Base-by-base conservation (phyloP, 2,329 filamentous ascomycete species). In the Epichloe coenophiala region DNA sequence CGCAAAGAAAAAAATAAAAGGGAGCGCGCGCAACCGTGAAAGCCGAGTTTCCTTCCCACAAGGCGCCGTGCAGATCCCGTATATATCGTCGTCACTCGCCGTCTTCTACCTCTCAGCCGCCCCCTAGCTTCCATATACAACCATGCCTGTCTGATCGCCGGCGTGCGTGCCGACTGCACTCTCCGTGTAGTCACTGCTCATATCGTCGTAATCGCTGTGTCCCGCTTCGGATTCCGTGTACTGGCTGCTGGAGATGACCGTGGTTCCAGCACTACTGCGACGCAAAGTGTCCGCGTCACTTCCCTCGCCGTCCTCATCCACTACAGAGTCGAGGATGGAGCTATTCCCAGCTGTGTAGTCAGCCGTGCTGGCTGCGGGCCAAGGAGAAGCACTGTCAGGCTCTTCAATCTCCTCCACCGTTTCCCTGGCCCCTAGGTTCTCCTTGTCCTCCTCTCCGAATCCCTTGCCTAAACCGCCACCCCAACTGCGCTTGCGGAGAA, bases 401-500 rank as follows among this genome's bases (percentile, higher is more conserved):
- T 69, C 64, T 15, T 67, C 65, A 3, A 64, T 63, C 56, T 83
- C 80, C 53, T 86, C 82, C 41, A 81, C 76, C 45, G 75, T 77
- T 61, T 86, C 82, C n/a, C 73, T 72, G 39, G 84, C 69, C 5
- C 68, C 67, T 38, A 82, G 69, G 56, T 85, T 84, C 61, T 84
- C 82, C 64, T 84, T 83, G 52, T 78, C 72, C 17, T 79, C 65
- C 23, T 76, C 74, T 3, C 72, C 76, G 48, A 76, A 74, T 2
- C 66, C 67, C 60, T 76, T 78, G 50, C 63, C 63, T 43, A 60
- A 61, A 49, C 64, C 71, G 15, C 76, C 78, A 33, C 76, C 80
- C 84, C 84, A 88, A 60, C 84, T 88, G 42, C 75, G 71, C 67
- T 89, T 88, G 45, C 85, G 75, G 45, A 78, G 63, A 0, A 71